A percentile compares a stretch with the other conserved stretches of the same genome.
Evolutionary conservation across 805 yeast species (phyloP).

Genomic region (Ogataea methylovora): DNA sequence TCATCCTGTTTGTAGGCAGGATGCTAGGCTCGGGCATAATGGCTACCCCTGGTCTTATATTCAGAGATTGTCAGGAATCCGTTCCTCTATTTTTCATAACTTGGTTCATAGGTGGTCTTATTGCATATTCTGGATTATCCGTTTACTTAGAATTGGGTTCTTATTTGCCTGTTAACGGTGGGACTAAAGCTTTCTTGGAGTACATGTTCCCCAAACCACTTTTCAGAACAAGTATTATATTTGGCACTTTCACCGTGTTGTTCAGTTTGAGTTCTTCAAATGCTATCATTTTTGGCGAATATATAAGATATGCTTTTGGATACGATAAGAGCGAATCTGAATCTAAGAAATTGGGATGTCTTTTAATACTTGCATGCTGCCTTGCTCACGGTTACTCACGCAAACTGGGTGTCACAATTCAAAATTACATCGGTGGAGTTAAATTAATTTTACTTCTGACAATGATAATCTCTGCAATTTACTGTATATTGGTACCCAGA

Average conservation of each 20-base stretch:
- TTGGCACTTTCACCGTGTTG: conserved; percentile 33
- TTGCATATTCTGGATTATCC: conserved; percentile 54
- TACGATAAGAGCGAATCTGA: conserved; percentile 24
- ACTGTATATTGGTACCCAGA: conserved; percentile 29
- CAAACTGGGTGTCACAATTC: conserved; percentile 33
- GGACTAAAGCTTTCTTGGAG: conserved; percentile 59
- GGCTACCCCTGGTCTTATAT: conserved; percentile 57
- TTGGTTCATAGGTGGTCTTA: conserved; percentile 50
- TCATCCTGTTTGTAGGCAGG: conserved; percentile 51
- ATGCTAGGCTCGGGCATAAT: conserved; percentile 68
- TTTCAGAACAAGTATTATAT: conserved; percentile 32
- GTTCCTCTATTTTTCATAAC: conserved; percentile 43
- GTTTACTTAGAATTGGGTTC: conserved; percentile 60
- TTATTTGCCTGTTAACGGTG: conserved; percentile 62
- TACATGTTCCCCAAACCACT: conserved; percentile 49
- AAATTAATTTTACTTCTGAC: conserved; percentile 32
- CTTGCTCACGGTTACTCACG: conserved; percentile 33
- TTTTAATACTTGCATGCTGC: conserved; percentile 9
- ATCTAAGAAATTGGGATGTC: conserved; percentile 10
- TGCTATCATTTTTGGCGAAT: conserved; percentile 42
- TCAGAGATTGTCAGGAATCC: conserved; percentile 54
- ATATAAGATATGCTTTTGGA: conserved; percentile 32
- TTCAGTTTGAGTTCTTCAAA: conserved; percentile 37
- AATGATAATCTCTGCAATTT: conserved; percentile 33
- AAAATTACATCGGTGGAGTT: conserved; percentile 37